Evolutionary conservation across 495 filamentous ascomycete genomes (phyloP).

Genomic region (Cetradonia linearis): DNA sequence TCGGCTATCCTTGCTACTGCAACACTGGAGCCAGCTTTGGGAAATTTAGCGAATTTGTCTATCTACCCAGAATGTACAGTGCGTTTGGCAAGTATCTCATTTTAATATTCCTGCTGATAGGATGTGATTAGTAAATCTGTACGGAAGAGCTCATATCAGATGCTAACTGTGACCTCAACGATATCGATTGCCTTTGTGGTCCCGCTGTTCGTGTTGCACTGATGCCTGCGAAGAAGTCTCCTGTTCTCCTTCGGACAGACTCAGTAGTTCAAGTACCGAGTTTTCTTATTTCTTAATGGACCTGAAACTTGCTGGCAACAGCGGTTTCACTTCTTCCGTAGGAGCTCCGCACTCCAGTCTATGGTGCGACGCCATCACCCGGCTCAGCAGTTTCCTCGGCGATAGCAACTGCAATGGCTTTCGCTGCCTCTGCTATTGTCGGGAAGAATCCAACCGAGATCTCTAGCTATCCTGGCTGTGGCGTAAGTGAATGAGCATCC

Average conservation of each 20-base stretch:
- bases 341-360: conserved; percentile 16
- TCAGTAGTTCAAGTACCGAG: too few species aligned
- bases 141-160: conserved; percentile 1
- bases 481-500: conserved; percentile 5
- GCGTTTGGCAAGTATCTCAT: neutral
- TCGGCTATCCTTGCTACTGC: conserved; percentile 12
- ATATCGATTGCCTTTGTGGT: conserved; percentile 12
- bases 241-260: conserved; percentile 5
- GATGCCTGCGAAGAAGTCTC: conserved; percentile 17
- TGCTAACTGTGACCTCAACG: conserved; percentile 1
- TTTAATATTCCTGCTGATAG: neutral
- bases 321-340: neutral
- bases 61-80: conserved; percentile 15
- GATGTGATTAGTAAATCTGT: conserved; percentile 12
- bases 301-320: neutral
- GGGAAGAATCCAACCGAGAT: conserved; percentile 15
- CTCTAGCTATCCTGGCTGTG: conserved; percentile 15
- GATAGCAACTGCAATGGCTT: conserved; percentile 13
- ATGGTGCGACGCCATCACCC: conserved; percentile 5
- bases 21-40: conserved; percentile 3
- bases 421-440: conserved; percentile 8
- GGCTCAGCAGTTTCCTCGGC: conserved; percentile 13
- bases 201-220: conserved; percentile 2
- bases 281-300: too few species aligned
- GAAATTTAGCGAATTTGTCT: conserved; percentile 5